Evolutionary conservation across 345 rosid species (phyloP), one percentile per base, ranked within the genome.

Genomic region (Syzygium aromaticum): DNA sequence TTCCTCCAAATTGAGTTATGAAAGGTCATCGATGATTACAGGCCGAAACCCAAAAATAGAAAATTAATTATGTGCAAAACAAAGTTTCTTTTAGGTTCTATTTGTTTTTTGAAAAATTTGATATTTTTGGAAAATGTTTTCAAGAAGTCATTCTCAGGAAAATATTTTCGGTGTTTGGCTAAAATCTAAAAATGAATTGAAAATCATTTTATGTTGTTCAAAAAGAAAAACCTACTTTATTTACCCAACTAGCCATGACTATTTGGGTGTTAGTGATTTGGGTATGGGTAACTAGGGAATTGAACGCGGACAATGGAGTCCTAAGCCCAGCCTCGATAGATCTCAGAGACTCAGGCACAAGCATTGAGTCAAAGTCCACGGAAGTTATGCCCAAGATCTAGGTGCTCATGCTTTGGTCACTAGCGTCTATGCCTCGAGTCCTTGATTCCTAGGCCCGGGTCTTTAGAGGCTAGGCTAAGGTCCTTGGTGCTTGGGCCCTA

Each of bases 401-500:
- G 54, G 54, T 5, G 7, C 19, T 43, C 7, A 8, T 52, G 54
- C 21, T 43, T 6, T 43, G 46, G 7, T 43, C 46, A 5, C 1
- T 51, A 13, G 52, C 2, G 52, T 13, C 52, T 13, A 51, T 51
- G 57, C 57, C 57, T 21, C 19, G 21, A 8, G 4, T 54, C 23
- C 23, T 17, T 0, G 10, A 15, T 3, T 19, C 17, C 38, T 5
- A 0, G 7, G 77, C 40, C 11, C 0, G 4, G 1, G 40, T 64
- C 11, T 40, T 28, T 1, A 15, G 30, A 64, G 22, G 1, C 10
- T 0, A 16, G 0, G 40, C 11, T 15, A 15, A 21, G 38, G 11
- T 28, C 77, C 40, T 63, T 63, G 22, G 22, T 6, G 40, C 78
- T 30, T 59, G 67, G 30, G 67, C 78, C 78, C 3, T 17, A 0